Conservation (phyloP, 2,329 filamentous ascomycete genomes). For the Orbilia blumenaviensis region DNA sequence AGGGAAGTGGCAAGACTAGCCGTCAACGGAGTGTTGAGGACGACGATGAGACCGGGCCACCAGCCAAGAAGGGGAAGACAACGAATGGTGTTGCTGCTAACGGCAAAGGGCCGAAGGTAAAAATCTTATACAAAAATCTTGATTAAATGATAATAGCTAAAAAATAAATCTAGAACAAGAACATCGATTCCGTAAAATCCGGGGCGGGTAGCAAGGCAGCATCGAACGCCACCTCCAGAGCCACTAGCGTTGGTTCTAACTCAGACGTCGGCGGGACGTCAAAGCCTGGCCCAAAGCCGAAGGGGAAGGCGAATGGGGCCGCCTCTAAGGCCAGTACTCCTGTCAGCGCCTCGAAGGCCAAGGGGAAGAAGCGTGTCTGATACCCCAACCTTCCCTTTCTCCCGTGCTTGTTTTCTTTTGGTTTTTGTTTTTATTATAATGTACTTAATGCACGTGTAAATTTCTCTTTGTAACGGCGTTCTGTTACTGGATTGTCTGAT, state of each 20-base stretch:
- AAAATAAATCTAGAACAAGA: constrained; percentile 76
- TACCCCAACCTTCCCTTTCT: background rate
- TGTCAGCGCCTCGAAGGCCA: constrained; percentile 31
- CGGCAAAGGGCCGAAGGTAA: constrained; percentile 58
- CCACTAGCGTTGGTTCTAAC: constrained; percentile 83
- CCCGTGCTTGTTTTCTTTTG: background rate
- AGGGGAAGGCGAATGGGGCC: constrained; percentile 36
- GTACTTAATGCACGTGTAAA: background rate
- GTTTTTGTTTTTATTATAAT: background rate
- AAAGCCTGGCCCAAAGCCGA: constrained; percentile 46
- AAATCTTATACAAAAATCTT: too few relatives aligned
- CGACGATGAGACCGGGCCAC: constrained; percentile 81
- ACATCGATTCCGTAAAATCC: constrained; percentile 85
- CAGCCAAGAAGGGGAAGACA: constrained; percentile 87
- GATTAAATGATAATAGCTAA: background rate
- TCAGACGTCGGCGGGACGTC: constrained; percentile 64
- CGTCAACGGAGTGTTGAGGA: constrained; percentile 69
- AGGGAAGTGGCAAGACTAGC: constrained; percentile 76
- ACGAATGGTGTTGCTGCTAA: constrained; percentile 53
- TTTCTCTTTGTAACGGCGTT: background rate
- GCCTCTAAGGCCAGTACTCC: constrained; percentile 51
- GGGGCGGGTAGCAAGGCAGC: constrained; percentile 74
- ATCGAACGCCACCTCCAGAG: constrained; percentile 80
- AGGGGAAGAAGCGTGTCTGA: constrained; percentile 45
- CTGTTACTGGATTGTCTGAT: constrained; percentile 12